Base-by-base conservation (phyloP, 2,329 filamentous ascomycete genomes). In the Myriosclerotinia scirpicola region DNA sequence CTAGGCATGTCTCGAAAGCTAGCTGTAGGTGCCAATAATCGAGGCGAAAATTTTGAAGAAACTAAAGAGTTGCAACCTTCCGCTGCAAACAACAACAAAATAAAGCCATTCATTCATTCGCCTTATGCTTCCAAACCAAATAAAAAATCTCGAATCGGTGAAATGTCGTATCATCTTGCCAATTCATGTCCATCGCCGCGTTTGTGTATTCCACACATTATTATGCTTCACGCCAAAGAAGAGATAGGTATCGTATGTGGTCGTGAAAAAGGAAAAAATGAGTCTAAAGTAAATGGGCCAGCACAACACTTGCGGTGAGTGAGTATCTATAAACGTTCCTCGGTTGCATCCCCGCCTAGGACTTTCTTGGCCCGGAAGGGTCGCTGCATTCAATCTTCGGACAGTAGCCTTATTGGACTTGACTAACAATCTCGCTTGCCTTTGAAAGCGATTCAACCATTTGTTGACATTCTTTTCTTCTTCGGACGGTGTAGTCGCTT, bases 391-490 rank as follows among this genome's bases (percentile, higher is more conserved):
- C 48, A 34, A 60, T 70, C 62, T 62, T 61, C 66, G 64, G 53
- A 55, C 40, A 46, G n/a, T 12, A 26, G 26, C 26, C 67, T 68
- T 77, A 77, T 73, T 77, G 76, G 44, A 89, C 87, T 78, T 89
- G 86, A 80, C 92, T 93, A 77, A 99, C 95, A 81, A 99, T 98
- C 83, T 99, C 95, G 79, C 89, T 95, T 67, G 95, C 95, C 79
- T 91, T 90, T 73, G 85, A 81, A 76, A 99, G 83, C 65, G 91
- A 96, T 80, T 99, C 95, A 62, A 99, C 95, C 95, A 99, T 99
- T 80, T 97, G 93, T 81, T 96, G 93, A 80, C 95, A 99, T 80
- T 99, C 95, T 84, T 99, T 99, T 78, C 95, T 87, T 79, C 95
- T 86, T 75, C 94, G 88, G 75, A 96, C 85, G 4, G 95, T 99